Evolutionary conservation across 208 protist species (phyloP).

Genomic region (Sergeia podlipaevii): DNA sequence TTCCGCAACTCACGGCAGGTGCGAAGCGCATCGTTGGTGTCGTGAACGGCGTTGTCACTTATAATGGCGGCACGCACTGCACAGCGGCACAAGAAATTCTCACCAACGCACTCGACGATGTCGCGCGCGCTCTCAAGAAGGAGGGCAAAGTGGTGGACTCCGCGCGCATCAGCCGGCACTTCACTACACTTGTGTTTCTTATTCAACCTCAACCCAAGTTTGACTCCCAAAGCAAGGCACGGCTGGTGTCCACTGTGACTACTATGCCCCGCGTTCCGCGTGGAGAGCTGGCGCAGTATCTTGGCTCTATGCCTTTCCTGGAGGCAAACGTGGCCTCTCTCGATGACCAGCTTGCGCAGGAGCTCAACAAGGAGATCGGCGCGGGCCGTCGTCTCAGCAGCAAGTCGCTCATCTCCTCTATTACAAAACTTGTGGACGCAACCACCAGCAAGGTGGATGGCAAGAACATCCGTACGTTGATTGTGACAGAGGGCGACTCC

Average conservation of each 20-base stretch:
- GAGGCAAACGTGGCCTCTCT: conserved; percentile 72
- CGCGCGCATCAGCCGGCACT: conserved; percentile 94
- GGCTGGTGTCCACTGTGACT: conserved; percentile 89
- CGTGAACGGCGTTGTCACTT: conserved; percentile 99
- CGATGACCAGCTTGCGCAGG: conserved; percentile 55
- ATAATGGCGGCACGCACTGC: conserved; percentile 98
- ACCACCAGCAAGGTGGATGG: conserved; percentile 69
- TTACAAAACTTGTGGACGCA: conserved; percentile 98
- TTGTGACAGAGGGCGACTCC: conserved; percentile 99
- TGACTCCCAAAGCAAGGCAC: conserved; percentile 99
- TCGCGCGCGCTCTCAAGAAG: conserved; percentile 70
- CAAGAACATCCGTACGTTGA: conserved; percentile 94
- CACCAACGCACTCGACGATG: conserved; percentile 45
- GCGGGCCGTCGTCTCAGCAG: conserved; percentile 64
- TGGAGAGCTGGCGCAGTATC: conserved; percentile 82
- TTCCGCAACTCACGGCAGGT: conserved; percentile 86
- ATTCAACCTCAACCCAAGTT: conserved; percentile 99
- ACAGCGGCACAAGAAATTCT: conserved; percentile 93
- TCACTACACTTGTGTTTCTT: conserved; percentile 98
- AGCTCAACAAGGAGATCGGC: conserved; percentile 83
- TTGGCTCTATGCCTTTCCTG: conserved; percentile 77
- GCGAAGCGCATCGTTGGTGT: conserved; percentile 96
- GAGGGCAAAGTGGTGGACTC: conserved; percentile 91
- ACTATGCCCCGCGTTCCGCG: conserved; percentile 89
- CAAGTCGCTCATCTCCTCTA: conserved; percentile 79